These are phyloP conservation scores for Neonectria neomacrospora DNA, from an alignment of 2,329 filamentous ascomycete species.

Conservation along the genomic window DNA sequence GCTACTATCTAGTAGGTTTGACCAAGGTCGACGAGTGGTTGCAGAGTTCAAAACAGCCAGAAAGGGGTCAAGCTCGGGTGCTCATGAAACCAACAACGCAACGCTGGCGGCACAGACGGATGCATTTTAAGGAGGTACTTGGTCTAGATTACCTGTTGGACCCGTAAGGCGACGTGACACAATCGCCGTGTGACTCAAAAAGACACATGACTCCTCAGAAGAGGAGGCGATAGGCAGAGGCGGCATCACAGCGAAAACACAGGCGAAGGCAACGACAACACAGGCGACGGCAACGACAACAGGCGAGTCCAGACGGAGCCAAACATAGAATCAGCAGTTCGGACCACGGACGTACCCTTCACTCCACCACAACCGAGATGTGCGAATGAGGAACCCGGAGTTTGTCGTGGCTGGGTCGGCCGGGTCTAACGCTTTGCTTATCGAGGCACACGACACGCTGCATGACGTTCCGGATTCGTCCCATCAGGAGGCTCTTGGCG, in stretches of 20 bases:
- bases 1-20: not conserved
- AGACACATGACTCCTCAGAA: slow-evolving; percentile 1
- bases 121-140: slow-evolving; percentile 21
- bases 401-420: slow-evolving; percentile 36
- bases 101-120: slow-evolving; percentile 2
- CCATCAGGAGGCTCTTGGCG: not conserved
- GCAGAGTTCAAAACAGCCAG: not conserved
- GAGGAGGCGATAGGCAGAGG: slow-evolving; percentile 11
- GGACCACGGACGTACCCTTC: slow-evolving; percentile 1
- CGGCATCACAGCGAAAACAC: not conserved
- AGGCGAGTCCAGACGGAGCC: slow-evolving; percentile 4
- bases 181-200: slow-evolving; percentile 21
- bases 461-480: slow-evolving; percentile 14
- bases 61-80: slow-evolving; percentile 1
- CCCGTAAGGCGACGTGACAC: not conserved
- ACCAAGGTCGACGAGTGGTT: not conserved
- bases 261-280: slow-evolving; percentile 3
- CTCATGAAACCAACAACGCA: slow-evolving; percentile 14
- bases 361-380: slow-evolving; percentile 11
- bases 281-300: not conserved
- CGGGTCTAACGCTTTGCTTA: slow-evolving; percentile 9
- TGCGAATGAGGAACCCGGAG: slow-evolving; percentile 31
- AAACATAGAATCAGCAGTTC: not conserved
- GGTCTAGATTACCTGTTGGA: not conserved
- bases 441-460: slow-evolving; percentile 34